These are phyloP conservation scores for Teunomyces tritomae DNA, from an alignment of 805 yeast genomes.

Conservation along the genomic window DNA sequence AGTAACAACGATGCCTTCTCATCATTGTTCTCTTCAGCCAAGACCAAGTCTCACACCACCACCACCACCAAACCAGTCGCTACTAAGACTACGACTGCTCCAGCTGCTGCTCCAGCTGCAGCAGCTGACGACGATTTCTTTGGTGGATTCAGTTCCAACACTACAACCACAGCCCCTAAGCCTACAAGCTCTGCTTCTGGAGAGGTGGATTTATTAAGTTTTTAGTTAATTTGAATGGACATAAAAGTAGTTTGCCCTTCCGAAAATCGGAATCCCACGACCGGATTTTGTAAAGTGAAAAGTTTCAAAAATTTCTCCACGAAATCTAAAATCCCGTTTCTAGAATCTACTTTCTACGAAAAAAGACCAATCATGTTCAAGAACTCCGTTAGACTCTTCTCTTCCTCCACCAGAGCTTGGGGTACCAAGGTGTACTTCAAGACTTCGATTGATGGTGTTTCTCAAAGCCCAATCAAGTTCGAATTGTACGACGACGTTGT, in stretches of 20 bases:
- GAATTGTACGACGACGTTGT: conserved; percentile 48
- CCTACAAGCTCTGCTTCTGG: conserved; percentile 21
- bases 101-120: conserved; percentile 14
- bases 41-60: conserved; percentile 35
- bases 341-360: too few species aligned
- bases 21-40: conserved; percentile 64
- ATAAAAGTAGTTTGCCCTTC: background rate
- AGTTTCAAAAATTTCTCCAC: background rate
- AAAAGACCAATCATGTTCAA: conserved; percentile 12
- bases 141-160: conserved; percentile 30
- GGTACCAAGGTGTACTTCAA: conserved; percentile 59
- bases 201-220: conserved; percentile 51
- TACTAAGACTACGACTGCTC: conserved; percentile 2
- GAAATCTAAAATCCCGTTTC: too few species aligned
- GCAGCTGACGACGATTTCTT: conserved; percentile 26
- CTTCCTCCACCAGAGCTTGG: conserved; percentile 43
- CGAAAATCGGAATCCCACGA: background rate
- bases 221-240: conserved; percentile 20
- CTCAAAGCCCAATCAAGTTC: conserved; percentile 38
- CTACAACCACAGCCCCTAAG: conserved; percentile 8
- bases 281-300: background rate
- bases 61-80: conserved; percentile 13
- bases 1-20: conserved; percentile 65
- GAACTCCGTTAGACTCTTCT: conserved; percentile 45
- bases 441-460: conserved; percentile 53